Evolutionary conservation across 169 alveolate genomes (phyloP), one percentile per base, ranked within the genome.

Genomic region (Theileria orientalis): DNA sequence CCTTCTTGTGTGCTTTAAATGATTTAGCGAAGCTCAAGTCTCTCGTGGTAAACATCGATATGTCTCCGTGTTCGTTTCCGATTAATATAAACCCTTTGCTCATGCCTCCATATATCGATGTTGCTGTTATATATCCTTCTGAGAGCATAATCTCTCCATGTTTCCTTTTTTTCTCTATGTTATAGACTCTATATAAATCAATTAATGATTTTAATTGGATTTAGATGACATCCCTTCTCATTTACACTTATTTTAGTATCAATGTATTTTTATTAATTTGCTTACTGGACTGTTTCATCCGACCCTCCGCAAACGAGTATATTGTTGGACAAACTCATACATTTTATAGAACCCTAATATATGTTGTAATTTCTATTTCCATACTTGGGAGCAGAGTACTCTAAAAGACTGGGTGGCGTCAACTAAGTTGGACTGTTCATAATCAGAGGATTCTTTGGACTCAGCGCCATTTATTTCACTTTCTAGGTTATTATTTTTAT

Each of bases 231-330:
- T 16, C 52, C 52, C 52, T 42, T 13, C 52, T 13, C 16, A 42
- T 42, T 16, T 42, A 16, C 13, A 42, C 19, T 13, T n/a, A n/a
- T n/a, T n/a, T n/a, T n/a, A n/a, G n/a, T n/a, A n/a, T n/a, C n/a
- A n/a, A n/a, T n/a, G 44, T 21, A 51, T 37, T 37, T 33, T 21
- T 37, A 37, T 37, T 9, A 37, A 9, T 7, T 37, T 6, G 63
- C 76, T 16, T 37, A 78, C 89, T 79, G 85, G n/a, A 82, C 89
- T 27, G 89, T 74, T 44, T 82, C 89, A 47, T 82, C 89, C 8
- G 89, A 27, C 1, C 89, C 89, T 19, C 89, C 89, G 59, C 85
- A 73, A 68, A 62, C 74, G 46, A 82, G 69, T 19, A 74, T 35
- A 41, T 68, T 83, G 16, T 52, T 21, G 2, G 74, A 60, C 35